Evolutionary conservation across 2,329 filamentous ascomycete species (phyloP).

Genomic region (Penicillium sp.): DNA sequence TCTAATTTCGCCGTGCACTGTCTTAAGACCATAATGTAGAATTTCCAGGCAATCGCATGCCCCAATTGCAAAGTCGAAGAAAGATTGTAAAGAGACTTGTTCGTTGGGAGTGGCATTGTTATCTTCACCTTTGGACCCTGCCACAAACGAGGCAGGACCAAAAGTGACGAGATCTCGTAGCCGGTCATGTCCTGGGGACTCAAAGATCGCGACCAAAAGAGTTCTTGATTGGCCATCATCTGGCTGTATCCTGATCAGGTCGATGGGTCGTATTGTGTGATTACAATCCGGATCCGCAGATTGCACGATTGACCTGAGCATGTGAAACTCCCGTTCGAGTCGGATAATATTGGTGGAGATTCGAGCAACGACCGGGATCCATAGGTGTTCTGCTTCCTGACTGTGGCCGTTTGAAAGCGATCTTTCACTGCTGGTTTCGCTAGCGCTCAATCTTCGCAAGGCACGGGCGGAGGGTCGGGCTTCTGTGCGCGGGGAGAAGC

Average conservation of each 20-base stretch:
- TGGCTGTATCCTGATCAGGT: conserved; percentile 69
- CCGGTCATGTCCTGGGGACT: conserved; percentile 72
- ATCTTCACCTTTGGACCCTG: conserved; percentile 48
- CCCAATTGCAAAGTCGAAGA: conserved; percentile 88
- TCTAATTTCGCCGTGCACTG: conserved; percentile 87
- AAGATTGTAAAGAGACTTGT: conserved; percentile 69
- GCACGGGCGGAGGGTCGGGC: conserved; percentile 41
- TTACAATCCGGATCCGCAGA: conserved; percentile 69
- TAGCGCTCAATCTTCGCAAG: conserved; percentile 52
- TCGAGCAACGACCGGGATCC: conserved; percentile 72
- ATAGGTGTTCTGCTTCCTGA: conserved; percentile 32
- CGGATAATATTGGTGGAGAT: conserved; percentile 79
- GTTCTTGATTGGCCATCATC: conserved; percentile 66
- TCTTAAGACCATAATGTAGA: conserved; percentile 81
- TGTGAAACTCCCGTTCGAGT: conserved; percentile 83
- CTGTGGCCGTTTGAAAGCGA: conserved; percentile 37
- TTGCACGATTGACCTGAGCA: conserved; percentile 69
- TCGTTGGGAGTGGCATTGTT: conserved; percentile 53
- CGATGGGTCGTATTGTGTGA: conserved; percentile 78
- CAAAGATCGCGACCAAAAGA: conserved; percentile 79
- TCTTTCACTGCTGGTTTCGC: conserved; percentile 47
- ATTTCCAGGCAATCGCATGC: conserved; percentile 83
- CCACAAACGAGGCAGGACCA: conserved; percentile 71
- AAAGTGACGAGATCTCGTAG: conserved; percentile 70
- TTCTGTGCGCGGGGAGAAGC: conserved; percentile 46